Evolutionary conservation across 2,329 filamentous ascomycete species (phyloP).

Genomic region (Clonostachys byssicola): DNA sequence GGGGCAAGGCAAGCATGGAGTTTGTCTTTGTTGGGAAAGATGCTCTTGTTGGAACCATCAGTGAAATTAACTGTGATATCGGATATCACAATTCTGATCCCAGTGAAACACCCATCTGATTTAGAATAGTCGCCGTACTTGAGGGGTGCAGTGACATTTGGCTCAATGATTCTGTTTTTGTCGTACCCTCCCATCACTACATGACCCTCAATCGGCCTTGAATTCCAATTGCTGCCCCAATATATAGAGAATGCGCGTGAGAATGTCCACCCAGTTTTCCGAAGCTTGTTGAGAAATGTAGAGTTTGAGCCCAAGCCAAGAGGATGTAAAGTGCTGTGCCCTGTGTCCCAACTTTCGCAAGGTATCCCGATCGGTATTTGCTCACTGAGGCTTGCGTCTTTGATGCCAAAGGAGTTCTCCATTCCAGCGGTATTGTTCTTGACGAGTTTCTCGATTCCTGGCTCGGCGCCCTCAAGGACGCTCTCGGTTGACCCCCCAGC

Average conservation of each 20-base stretch:
- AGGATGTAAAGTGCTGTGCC: constrained; percentile 16
- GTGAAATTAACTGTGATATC: constrained; percentile 18
- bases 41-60: constrained; percentile 14
- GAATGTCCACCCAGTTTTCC: constrained; percentile 10
- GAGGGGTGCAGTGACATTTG: constrained; percentile 17
- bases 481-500: constrained; percentile 12
- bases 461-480: constrained; percentile 8
- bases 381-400: too few relatives aligned
- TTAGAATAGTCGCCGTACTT: constrained; percentile 7
- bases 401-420: not conserved
- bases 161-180: constrained; percentile 17
- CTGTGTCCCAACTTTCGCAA: constrained; percentile 14
- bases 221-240: constrained; percentile 24
- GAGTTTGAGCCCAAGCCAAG: constrained; percentile 22
- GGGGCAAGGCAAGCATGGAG: constrained; percentile 21
- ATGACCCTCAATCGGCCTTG: constrained; percentile 17
- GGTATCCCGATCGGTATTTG: constrained; percentile 16
- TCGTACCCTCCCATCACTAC: constrained; percentile 26
- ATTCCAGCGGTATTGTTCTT: constrained; percentile 3
- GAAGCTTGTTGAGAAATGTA: constrained; percentile 17
- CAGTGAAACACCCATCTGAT: constrained; percentile 9
- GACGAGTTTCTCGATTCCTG: constrained; percentile 12
- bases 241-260: constrained; percentile 26
- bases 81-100: constrained; percentile 12
- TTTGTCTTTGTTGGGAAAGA: constrained; percentile 13